phyloP scores from a whole-genome alignment of 2,329 filamentous ascomycete genomes.

The Leptosphaerulina australis region DNA sequence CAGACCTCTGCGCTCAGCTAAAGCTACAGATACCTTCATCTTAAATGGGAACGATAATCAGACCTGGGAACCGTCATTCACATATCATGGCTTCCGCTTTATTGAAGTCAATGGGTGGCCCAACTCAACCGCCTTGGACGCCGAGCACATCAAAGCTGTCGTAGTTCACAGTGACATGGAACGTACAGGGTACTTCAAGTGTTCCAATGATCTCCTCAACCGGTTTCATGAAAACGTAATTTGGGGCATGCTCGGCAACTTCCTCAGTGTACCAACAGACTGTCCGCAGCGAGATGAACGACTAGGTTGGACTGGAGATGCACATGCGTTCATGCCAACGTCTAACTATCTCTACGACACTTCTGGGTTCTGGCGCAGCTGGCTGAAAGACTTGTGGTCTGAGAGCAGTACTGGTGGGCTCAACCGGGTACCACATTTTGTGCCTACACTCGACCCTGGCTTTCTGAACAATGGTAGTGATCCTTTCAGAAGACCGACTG shows the following conservation, averaged over 20 bases:
- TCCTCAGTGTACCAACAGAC: slow-evolving; percentile 55
- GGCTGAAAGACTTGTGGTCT: slow-evolving; percentile 56
- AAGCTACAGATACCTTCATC: slow-evolving; percentile 47
- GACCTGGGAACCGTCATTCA: slow-evolving; percentile 57
- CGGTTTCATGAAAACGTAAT: slow-evolving; percentile 60
- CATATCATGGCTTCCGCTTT: slow-evolving; percentile 61
- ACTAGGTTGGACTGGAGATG: slow-evolving; percentile 61
- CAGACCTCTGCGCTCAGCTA: slow-evolving; percentile 54
- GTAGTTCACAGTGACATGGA: slow-evolving; percentile 61
- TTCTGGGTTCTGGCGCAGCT: slow-evolving; percentile 57
- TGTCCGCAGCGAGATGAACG: slow-evolving; percentile 64
- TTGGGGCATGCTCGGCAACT: slow-evolving; percentile 66
- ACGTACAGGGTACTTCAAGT: slow-evolving; percentile 58
- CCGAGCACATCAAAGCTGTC: slow-evolving; percentile 44
- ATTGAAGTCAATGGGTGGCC: slow-evolving; percentile 49
- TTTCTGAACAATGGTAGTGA: slow-evolving; percentile 8
- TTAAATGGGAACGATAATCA: slow-evolving; percentile 35
- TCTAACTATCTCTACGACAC: slow-evolving; percentile 59
- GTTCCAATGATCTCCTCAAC: slow-evolving; percentile 60
- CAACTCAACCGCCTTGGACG: slow-evolving; percentile 16
- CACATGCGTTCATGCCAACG: slow-evolving; percentile 58
- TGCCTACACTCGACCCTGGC: background rate
- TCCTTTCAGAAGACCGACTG: slow-evolving; percentile 30
- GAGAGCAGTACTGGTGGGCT: slow-evolving; percentile 40
- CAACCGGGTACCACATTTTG: background rate